Conservation (phyloP, 2,329 filamentous ascomycete genomes). For the Phaeomoniella chlamydospora region DNA sequence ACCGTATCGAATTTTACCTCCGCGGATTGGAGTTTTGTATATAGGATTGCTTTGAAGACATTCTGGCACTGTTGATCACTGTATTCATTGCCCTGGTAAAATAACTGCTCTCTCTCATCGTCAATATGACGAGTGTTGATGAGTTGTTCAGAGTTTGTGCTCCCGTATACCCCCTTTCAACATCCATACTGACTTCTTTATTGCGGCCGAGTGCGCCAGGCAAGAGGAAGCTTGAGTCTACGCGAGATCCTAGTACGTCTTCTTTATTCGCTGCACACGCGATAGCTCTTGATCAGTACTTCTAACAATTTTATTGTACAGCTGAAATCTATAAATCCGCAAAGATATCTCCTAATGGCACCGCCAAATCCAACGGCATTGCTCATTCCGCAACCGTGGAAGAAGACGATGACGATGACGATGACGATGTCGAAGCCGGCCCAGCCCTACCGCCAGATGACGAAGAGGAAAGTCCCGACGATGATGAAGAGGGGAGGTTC, state of each 20-base stretch:
- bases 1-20: too few species aligned
- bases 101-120: too few species aligned
- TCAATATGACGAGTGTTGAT: conserved; percentile 44
- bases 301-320: conserved; percentile 4
- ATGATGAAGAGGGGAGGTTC: conserved; percentile 88
- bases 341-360: conserved; percentile 36
- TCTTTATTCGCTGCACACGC: neutral
- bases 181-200: too few species aligned
- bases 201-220: conserved; percentile 7
- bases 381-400: conserved; percentile 21
- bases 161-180: too few species aligned
- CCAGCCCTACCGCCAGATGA: conserved; percentile 42
- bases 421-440: conserved; percentile 32
- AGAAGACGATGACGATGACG: conserved; percentile 30
- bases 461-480: conserved; percentile 43
- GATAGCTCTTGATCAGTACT: neutral
- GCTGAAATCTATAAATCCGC: conserved; percentile 46
- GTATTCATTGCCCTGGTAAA: too few species aligned
- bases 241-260: conserved; percentile 33
- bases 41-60: too few species aligned
- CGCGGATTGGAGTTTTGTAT: too few species aligned
- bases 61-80: too few species aligned
- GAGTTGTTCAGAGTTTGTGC: conserved; percentile 41
- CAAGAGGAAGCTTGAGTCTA: conserved; percentile 46
- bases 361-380: conserved; percentile 32